Conservation (phyloP, 2,329 filamentous ascomycete genomes). For the Fusarium praegraminearum region DNA sequence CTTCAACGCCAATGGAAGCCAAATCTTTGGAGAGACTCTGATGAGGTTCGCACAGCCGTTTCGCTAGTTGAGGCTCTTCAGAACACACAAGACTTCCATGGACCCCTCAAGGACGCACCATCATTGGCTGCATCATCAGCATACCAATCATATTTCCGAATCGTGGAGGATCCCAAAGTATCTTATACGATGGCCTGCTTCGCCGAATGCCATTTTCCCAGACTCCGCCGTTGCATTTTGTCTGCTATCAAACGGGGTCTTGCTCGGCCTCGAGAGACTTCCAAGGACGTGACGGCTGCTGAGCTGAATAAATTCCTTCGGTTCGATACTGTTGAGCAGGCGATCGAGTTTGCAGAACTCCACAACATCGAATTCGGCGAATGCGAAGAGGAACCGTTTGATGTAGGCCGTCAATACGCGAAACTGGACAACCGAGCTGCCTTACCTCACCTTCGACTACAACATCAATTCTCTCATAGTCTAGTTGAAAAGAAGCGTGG, state of each 20-base stretch:
- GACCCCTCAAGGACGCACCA: slow-evolving; percentile 65
- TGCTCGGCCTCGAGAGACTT: slow-evolving; percentile 66
- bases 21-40: slow-evolving; percentile 65
- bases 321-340: slow-evolving; percentile 76
- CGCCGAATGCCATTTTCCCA: slow-evolving; percentile 74
- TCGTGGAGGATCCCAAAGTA: slow-evolving; percentile 66
- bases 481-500: slow-evolving; percentile 72
- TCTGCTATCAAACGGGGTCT: slow-evolving; percentile 67
- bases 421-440: slow-evolving; percentile 59
- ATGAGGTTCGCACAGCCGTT: slow-evolving; percentile 71
- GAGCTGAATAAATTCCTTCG: slow-evolving; percentile 69
- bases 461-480: slow-evolving; percentile 66
- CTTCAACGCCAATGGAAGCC: slow-evolving; percentile 69
- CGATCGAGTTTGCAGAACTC: slow-evolving; percentile 72
- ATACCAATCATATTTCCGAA: slow-evolving; percentile 69
- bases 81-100: slow-evolving; percentile 67
- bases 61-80: slow-evolving; percentile 71
- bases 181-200: slow-evolving; percentile 79
- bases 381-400: slow-evolving; percentile 51
- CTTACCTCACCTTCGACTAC: slow-evolving; percentile 63
- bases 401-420: slow-evolving; percentile 56
- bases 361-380: slow-evolving; percentile 66
- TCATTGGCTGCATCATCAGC: slow-evolving; percentile 63
- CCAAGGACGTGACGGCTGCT: slow-evolving; percentile 70
- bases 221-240: slow-evolving; percentile 69